Base-by-base conservation (phyloP, 1,139 yeast species). In the Hyphopichia burtonii region DNA sequence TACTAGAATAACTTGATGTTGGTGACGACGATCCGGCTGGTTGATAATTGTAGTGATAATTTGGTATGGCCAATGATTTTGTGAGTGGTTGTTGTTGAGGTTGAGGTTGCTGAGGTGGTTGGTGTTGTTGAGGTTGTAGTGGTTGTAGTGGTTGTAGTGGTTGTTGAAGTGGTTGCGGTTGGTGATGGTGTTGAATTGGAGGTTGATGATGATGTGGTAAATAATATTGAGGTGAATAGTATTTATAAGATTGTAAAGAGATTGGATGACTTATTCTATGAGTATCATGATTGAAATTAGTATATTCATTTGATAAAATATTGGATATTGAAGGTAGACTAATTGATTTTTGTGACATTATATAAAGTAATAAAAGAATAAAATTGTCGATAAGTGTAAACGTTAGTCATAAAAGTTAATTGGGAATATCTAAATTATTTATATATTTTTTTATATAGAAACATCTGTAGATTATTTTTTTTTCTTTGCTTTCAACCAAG, bases 271-370 rank as follows among this genome's bases (percentile, higher is more conserved):
- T 20, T 20, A 20, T 6, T 20, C 23, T 20, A 20, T 10, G 7
- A 11, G 3, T 25, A 28, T n/a, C 12, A n/a, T 28, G 6, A n/a
- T 28, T 4, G 14, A 14, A 14, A n/a, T 28, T 12, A 14, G 4
- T 28, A 7, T n/a, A 28, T 4, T 28, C 31, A n/a, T 14, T 28
- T 14, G 14, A 11, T 44, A 66, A 59, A 23, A 67, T 59, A 52
- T 67, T 69, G 32, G 66, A 61, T 30, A 67, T 67, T 14, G 73
- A 71, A 18, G 73, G 73, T 51, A 67, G 59, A 44, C 63, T 63
- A 18, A 66, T 55, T 4, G 34, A 25, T 31, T 37, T 37, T 15
- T 37, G 34, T 5, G 39, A 37, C 39, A 37, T 37, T n/a, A 31
- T 20, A 20, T 20, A 20, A 6, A 20, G 8, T 20, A 20, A 6